Conservation (phyloP, 306 rosid genomes). For the Acmispon strigosus region DNA sequence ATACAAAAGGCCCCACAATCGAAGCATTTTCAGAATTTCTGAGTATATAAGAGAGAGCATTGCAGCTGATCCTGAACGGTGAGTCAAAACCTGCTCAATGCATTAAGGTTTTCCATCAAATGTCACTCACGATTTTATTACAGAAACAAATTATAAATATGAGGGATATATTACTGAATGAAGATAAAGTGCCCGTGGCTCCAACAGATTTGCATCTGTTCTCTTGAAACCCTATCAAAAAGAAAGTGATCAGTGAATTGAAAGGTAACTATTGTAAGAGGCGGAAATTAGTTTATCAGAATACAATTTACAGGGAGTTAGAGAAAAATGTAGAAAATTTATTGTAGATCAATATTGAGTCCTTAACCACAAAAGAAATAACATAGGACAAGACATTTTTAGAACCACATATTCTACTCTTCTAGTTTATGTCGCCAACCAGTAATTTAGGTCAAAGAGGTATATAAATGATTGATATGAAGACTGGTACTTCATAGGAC, state of each 20-base stretch:
- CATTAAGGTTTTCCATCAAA: slow-evolving; percentile 22
- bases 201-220: slow-evolving; percentile 41
- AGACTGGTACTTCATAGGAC: no score
- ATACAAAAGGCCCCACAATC: slow-evolving; percentile 84
- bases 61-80: slow-evolving; percentile 76
- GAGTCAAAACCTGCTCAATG: slow-evolving; percentile 77
- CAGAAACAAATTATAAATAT: neutral
- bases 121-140: neutral
- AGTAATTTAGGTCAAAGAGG: no score
- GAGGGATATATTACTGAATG: slow-evolving; percentile 53
- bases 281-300: neutral
- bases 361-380: neutral
- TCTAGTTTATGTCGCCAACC: no score
- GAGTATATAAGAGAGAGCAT: slow-evolving; percentile 78
- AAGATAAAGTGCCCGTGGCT: slow-evolving; percentile 67
- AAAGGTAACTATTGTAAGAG: slow-evolving; percentile 5
- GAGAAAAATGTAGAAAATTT: neutral
- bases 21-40: slow-evolving; percentile 86
- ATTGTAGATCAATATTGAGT: neutral
- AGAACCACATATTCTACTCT: no score
- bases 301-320: neutral
- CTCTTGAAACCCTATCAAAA: slow-evolving; percentile 67
- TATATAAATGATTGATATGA: no score
- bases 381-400: no score
- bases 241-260: slow-evolving; percentile 13